Percentiles rank a stretch among this genome's conserved stretches.
These are phyloP conservation scores for Syncephalastrum sp. DNA, from an alignment of 371 early-diverging fungal genomes.

Conservation along the genomic window DNA sequence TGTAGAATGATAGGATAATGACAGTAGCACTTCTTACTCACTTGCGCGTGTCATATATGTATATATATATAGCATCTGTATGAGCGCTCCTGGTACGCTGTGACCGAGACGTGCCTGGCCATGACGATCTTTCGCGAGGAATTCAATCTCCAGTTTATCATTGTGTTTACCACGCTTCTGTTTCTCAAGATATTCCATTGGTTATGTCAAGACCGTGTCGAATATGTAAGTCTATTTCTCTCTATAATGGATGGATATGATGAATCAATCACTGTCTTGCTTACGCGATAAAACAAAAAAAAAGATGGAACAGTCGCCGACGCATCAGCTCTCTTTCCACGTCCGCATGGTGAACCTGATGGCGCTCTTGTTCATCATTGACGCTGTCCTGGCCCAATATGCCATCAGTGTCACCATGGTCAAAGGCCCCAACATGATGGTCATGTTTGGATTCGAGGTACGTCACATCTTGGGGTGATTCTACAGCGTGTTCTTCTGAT, in stretches of 20 bases:
- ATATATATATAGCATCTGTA: constrained; percentile 77
- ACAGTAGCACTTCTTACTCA: too few species aligned
- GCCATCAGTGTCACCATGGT: constrained; percentile 61
- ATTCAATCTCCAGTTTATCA: constrained; percentile 83
- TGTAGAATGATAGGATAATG: too few species aligned
- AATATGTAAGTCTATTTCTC: constrained; percentile 69
- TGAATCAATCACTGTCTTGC: too few species aligned
- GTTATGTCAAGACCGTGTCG: constrained; percentile 90
- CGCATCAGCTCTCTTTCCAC: constrained; percentile 63
- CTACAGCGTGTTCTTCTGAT: too few species aligned
- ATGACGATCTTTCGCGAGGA: constrained; percentile 96
- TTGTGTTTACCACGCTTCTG: constrained; percentile 79
- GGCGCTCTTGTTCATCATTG: constrained; percentile 62
- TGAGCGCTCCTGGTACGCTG: constrained; percentile 94
- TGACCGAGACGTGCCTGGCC: constrained; percentile 93
- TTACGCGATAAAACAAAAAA: background rate
- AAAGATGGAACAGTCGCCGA: constrained; percentile 86
- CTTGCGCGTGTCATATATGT: background rate
- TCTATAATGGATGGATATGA: background rate
- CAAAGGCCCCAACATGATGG: constrained; percentile 85
- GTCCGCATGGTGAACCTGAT: constrained; percentile 68
- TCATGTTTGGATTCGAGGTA: constrained; percentile 96
- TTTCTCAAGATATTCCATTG: constrained; percentile 95
- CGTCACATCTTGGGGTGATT: too few species aligned
- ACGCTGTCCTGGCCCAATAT: constrained; percentile 67